phyloP scores from a whole-genome alignment of 2,329 filamentous ascomycete species.

The Setomelanomma holmii region DNA sequence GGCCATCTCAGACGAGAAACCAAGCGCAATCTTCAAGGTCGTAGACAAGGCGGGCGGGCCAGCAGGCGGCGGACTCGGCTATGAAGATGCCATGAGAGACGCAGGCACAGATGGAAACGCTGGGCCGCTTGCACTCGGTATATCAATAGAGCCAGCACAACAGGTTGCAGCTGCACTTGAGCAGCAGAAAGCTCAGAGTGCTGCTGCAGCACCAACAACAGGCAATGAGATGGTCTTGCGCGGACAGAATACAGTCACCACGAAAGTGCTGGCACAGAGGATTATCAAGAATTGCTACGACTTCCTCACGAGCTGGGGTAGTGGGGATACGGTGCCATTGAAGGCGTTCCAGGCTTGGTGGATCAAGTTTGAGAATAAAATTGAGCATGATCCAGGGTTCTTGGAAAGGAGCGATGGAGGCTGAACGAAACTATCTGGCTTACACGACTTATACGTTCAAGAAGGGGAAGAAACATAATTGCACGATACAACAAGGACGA shows the following conservation, averaged over 20 bases:
- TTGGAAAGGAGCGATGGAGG: conserved; percentile 73
- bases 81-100: conserved; percentile 58
- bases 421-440: too few relatives aligned
- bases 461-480: too few relatives aligned
- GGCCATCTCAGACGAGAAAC: conserved; percentile 87
- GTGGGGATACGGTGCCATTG: conserved; percentile 84
- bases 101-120: conserved; percentile 38
- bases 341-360: conserved; percentile 98
- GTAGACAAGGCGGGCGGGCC: conserved; percentile 49
- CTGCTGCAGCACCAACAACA: conserved; percentile 28
- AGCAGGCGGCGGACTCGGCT: conserved; percentile 50
- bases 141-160: conserved; percentile 78
- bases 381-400: conserved; percentile 87
- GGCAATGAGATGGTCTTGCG: conserved; percentile 46
- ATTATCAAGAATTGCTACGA: conserved; percentile 99
- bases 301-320: conserved; percentile 87
- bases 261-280: conserved; percentile 82
- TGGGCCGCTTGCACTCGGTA: conserved; percentile 70
- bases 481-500: neutral
- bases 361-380: conserved; percentile 89
- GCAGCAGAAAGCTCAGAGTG: conserved; percentile 59
- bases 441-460: too few relatives aligned
- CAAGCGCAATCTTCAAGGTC: conserved; percentile 89
- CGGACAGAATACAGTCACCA: conserved; percentile 60
- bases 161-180: conserved; percentile 75